Evolutionary conservation across 495 filamentous ascomycete species (phyloP).

Genomic region (Neurospora tetrasperma): DNA sequence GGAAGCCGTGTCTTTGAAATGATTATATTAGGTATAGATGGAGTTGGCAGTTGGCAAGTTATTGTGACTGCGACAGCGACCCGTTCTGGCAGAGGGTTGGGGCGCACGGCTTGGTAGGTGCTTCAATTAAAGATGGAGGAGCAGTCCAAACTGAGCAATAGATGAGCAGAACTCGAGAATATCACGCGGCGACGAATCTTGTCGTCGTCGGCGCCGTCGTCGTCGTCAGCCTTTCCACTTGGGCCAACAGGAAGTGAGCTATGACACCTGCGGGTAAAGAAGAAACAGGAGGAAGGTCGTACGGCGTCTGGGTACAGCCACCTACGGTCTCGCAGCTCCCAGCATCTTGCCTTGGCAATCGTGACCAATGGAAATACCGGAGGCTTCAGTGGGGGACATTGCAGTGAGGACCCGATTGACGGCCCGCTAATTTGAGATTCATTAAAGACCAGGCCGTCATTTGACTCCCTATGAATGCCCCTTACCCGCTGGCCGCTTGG

Average conservation of each 20-base stretch:
- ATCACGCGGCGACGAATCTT: background rate
- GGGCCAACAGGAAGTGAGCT: conserved; percentile 1
- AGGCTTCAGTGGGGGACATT: background rate
- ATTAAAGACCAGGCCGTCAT: background rate
- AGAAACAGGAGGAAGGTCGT: background rate
- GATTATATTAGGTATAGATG: background rate
- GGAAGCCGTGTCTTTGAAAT: background rate
- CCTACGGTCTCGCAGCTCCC: background rate
- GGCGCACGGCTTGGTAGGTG: background rate
- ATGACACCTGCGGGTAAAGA: background rate
- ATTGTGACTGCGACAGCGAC: background rate
- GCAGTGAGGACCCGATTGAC: background rate
- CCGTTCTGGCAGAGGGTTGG: background rate
- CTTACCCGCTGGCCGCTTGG: background rate
- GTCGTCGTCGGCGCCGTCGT: background rate
- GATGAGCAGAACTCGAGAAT: background rate
- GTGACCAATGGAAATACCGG: background rate
- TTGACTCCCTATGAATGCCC: background rate
- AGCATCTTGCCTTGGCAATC: background rate
- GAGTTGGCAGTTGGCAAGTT: background rate
- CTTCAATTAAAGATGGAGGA: background rate
- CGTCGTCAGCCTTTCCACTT: conserved; percentile 17
- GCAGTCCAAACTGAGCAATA: background rate
- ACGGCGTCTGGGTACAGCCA: background rate
- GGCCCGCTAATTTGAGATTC: background rate